These are phyloP conservation scores for Lactifluus volemus DNA, from an alignment of 768 basidiomycete species.

Conservation along the genomic window DNA sequence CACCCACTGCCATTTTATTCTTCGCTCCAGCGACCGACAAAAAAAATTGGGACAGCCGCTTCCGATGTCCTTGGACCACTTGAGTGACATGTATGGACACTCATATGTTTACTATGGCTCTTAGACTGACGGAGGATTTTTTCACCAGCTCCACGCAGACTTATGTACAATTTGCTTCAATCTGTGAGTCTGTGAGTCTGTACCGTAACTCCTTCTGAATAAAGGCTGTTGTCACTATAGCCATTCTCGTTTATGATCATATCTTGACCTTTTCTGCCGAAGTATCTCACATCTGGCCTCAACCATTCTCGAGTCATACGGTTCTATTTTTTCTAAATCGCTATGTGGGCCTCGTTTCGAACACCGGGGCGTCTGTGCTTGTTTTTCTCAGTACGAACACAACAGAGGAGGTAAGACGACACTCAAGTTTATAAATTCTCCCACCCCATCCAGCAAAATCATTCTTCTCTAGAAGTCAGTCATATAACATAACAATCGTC, in stretches of 20 bases:
- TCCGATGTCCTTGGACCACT: background rate
- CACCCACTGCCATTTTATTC: background rate
- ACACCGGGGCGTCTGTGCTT: slow-evolving; percentile 20
- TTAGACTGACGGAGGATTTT: background rate
- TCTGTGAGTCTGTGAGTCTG: background rate
- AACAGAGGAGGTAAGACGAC: slow-evolving; percentile 14
- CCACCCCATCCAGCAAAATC: background rate
- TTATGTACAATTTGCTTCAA: background rate
- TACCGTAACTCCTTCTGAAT: background rate
- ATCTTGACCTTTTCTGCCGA: slow-evolving; percentile 30
- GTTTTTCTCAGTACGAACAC: slow-evolving; percentile 13
- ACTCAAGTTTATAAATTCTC: background rate
- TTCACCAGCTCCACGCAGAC: background rate
- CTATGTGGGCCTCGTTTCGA: slow-evolving; percentile 37
- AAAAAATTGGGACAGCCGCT: background rate
- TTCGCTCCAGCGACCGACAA: background rate
- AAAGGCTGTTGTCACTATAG: slow-evolving; percentile 13
- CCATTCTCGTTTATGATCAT: slow-evolving; percentile 27
- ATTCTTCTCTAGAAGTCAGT: slow-evolving; percentile 18
- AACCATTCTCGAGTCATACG: slow-evolving; percentile 31
- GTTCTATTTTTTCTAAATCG: slow-evolving; percentile 43
- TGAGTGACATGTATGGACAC: background rate
- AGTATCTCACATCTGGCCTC: slow-evolving; percentile 37
- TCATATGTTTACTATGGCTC: background rate
- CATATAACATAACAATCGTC: background rate